Conservation (phyloP, 192 early-diverging fungal species). For the Phlyctochytrium planicorne region DNA sequence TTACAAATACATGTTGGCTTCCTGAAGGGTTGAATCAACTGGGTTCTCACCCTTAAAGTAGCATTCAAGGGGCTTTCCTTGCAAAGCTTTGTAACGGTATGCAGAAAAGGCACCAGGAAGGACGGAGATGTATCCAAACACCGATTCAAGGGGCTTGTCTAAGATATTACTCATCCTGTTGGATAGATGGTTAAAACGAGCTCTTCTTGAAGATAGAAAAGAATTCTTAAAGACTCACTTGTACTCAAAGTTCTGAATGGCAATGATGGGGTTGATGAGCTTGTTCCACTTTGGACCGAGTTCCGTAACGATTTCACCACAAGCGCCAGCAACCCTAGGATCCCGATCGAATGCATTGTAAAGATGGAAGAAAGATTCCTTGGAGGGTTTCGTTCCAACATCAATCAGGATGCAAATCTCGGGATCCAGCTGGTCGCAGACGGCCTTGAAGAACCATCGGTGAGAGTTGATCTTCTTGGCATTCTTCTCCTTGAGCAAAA, state of each 20-base stretch:
- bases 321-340: conserved; percentile 70
- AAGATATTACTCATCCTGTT: conserved; percentile 79
- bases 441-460: conserved; percentile 76
- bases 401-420: conserved; percentile 71
- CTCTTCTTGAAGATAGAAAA: conserved; percentile 33
- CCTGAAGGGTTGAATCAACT: conserved; percentile 71
- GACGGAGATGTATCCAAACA: conserved; percentile 79
- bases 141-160: conserved; percentile 74
- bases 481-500: conserved; percentile 92
- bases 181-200: conserved; percentile 40
- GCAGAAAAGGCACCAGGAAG: conserved; percentile 80
- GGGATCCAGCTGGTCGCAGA: conserved; percentile 64
- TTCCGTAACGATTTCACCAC: conserved; percentile 73
- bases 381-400: conserved; percentile 71
- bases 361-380: conserved; percentile 52
- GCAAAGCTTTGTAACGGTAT: conserved; percentile 66
- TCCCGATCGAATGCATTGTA: conserved; percentile 65
- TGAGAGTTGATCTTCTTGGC: conserved; percentile 74
- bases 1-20: conserved; percentile 49
- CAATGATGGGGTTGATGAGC: conserved; percentile 68
- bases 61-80: conserved; percentile 59
- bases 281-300: conserved; percentile 58
- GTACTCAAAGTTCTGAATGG: conserved; percentile 94
- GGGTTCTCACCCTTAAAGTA: conserved; percentile 74
- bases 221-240: conserved; percentile 57